phyloP scores from a whole-genome alignment of 345 rosid genomes.

The Conringia planisiliqua region DNA sequence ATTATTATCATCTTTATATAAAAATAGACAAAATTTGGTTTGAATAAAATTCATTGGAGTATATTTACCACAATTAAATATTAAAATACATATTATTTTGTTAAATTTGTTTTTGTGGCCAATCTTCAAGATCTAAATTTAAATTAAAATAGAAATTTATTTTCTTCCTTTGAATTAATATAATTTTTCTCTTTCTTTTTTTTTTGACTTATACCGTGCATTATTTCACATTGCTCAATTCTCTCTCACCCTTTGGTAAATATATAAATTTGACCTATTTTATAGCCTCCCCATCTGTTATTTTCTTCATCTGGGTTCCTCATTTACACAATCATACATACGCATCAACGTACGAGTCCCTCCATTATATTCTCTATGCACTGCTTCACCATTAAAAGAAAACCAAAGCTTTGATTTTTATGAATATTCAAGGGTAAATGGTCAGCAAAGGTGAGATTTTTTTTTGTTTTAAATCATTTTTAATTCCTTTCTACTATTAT shows the following conservation, averaged over 20 bases:
- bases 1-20: background rate
- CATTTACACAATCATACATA: constrained; percentile 16
- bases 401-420: constrained; percentile 34
- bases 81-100: background rate
- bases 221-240: constrained; percentile 37
- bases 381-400: constrained; percentile 36
- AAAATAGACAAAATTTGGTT: constrained; percentile 19
- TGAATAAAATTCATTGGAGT: constrained; percentile 13
- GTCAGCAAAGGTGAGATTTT: constrained; percentile 40
- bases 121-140: constrained; percentile 22
- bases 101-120: constrained; percentile 11
- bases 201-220: constrained; percentile 26
- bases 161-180: constrained; percentile 11
- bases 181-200: background rate
- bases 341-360: constrained; percentile 23
- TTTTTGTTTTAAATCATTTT: background rate
- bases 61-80: constrained; percentile 10
- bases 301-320: constrained; percentile 41
- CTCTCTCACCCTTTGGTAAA: constrained; percentile 43
- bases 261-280: constrained; percentile 26
- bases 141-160: constrained; percentile 28
- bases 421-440: constrained; percentile 44
- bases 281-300: constrained; percentile 29
- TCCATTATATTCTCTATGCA: constrained; percentile 27
- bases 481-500: background rate